Evolutionary conservation across 164 flowering plant genomes (phyloP).

Genomic region (Macadamia integrifolia): DNA sequence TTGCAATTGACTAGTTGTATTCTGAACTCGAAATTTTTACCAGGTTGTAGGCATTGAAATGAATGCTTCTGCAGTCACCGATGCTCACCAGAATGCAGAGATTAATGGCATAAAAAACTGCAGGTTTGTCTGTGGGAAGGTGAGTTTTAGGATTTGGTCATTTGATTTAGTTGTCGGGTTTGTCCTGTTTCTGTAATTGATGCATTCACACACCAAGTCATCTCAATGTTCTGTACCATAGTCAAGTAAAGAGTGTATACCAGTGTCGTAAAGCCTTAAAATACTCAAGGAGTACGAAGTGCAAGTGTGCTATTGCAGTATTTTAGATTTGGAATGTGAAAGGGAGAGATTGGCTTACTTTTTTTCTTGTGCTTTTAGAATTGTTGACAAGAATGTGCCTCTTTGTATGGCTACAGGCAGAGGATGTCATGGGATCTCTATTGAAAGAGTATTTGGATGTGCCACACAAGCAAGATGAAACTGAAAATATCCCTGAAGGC

Average conservation of each 20-base stretch:
- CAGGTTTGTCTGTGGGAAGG: constrained; percentile 87
- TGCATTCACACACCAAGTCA: too few relatives aligned
- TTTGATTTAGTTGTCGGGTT: not conserved
- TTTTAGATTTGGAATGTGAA: not conserved
- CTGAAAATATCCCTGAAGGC: constrained; percentile 19
- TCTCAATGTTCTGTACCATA: not conserved
- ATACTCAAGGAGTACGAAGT: too few relatives aligned
- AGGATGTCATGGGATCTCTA: constrained; percentile 81
- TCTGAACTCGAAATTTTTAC: constrained; percentile 4
- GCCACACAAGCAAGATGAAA: constrained; percentile 32
- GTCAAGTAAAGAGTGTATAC: not conserved
- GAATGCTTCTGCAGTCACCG: constrained; percentile 95
- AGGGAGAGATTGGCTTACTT: not conserved
- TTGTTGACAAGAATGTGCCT: too few relatives aligned
- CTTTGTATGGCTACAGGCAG: constrained; percentile 51
- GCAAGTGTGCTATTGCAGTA: too few relatives aligned
- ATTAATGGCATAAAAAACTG: constrained; percentile 86
- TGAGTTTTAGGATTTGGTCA: constrained; percentile 19
- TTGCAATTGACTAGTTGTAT: not conserved
- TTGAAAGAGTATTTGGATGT: constrained; percentile 53
- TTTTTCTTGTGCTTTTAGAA: not conserved
- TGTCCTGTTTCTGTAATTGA: not conserved
- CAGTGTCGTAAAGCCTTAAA: too few relatives aligned
- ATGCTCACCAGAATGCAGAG: constrained; percentile 89
- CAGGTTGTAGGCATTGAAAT: constrained; percentile 98